Evolutionary conservation across 805 yeast species (phyloP), one percentile per base, ranked within the genome.

Genomic region (Jamesozyma gamospora): DNA sequence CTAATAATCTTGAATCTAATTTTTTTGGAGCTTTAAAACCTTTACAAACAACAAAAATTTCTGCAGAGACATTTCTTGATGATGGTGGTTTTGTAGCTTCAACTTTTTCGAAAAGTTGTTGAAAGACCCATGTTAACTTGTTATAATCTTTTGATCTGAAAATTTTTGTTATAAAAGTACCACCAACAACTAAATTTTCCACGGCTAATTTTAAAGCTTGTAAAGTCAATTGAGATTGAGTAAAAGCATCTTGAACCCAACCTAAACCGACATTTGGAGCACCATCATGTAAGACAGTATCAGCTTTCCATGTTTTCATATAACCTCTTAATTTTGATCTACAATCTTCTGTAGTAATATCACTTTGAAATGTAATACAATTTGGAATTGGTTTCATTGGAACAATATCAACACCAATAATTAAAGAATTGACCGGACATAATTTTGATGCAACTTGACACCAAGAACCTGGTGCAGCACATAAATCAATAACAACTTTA

Each of bases 401-500:
- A 27, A 88, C 97, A 54, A 92, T 81, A 74, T 92, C 98, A n/a
- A 92, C 98, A 63, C 98, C 98, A 40, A 92, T 86, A 55, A 92
- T 92, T 50, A 92, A 71, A 0, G 96, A 85, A 62, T 87, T 86
- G 1, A 87, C 70, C 2, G 98, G 97, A 65, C 97, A 87, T 39
- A 86, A 64, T 45, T 87, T 83, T 1, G 95, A 78, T 1, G 98
- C 98, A 33, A 92, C 97, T 67, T 92, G 98, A 73, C 98, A 92
- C 98, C 98, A 92, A 3, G 96, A 86, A 41, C 98, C 98, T 32
- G 97, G 97, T 10, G 98, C 98, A 39, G 97, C 97, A 79, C 98
- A 92, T 52, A 92, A 71, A 73, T 92, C 98, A 38, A 92, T 84
- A 33, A 92, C 96, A 32, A 92, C 97, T 62, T 86, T 92, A 15